These are phyloP conservation scores for Elsinoe necatrix DNA, from an alignment of 2,329 filamentous ascomycete genomes.

Conservation along the genomic window DNA sequence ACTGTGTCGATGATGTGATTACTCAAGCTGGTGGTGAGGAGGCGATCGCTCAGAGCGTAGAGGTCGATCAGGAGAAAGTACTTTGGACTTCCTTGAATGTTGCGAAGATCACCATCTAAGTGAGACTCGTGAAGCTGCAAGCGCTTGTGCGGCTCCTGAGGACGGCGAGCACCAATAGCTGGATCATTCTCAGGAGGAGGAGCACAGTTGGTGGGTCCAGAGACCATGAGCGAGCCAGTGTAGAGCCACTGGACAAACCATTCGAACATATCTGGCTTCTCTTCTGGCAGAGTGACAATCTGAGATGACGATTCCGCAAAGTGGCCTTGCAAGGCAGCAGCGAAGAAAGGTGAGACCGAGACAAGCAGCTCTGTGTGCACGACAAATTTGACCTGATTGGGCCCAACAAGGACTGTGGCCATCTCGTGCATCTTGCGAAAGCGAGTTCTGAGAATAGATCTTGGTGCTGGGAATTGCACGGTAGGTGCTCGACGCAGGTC, in stretches of 20 bases:
- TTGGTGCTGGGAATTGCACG: slow-evolving; percentile 13
- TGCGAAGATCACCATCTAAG: slow-evolving; percentile 33
- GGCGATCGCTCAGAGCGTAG: slow-evolving; percentile 39
- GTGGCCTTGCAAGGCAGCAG: slow-evolving; percentile 39
- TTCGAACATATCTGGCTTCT: slow-evolving; percentile 40
- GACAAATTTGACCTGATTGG: slow-evolving; percentile 32
- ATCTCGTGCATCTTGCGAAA: slow-evolving; percentile 35
- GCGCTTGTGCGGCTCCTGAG: slow-evolving; percentile 12
- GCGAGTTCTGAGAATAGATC: slow-evolving; percentile 27
- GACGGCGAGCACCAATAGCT: slow-evolving; percentile 17
- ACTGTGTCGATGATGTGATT: slow-evolving; percentile 39
- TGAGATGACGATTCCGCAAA: slow-evolving; percentile 40
- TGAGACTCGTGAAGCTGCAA: slow-evolving; percentile 9
- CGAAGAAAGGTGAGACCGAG: slow-evolving; percentile 42
- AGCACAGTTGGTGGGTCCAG: slow-evolving; percentile 8
- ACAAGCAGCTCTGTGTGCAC: slow-evolving; percentile 44
- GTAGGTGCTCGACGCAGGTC: slow-evolving; percentile 16
- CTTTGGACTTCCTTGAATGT: slow-evolving; percentile 39
- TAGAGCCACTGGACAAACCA: slow-evolving; percentile 47
- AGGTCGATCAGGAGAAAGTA: slow-evolving; percentile 44
- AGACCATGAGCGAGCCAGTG: slow-evolving; percentile 31
- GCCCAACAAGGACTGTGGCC: slow-evolving; percentile 34
- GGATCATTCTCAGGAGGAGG: slow-evolving; percentile 1
- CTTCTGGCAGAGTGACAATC: slow-evolving; percentile 37
- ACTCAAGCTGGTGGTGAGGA: slow-evolving; percentile 38